Conservation (phyloP, 2,329 filamentous ascomycete species). For the Epichloe amarillans region DNA sequence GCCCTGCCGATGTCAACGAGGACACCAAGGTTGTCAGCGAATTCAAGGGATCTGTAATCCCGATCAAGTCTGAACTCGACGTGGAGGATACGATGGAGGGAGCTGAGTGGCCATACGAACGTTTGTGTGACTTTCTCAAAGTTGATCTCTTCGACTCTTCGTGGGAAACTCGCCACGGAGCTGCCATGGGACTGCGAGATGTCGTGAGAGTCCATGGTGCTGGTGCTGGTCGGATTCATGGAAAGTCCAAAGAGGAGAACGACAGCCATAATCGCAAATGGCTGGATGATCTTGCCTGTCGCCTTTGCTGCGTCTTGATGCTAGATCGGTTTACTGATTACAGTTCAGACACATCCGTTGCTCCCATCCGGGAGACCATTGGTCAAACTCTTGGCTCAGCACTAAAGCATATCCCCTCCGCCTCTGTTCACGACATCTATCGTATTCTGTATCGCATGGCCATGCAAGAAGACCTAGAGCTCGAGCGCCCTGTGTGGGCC, state of each 20-base stretch:
- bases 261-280: constrained; percentile 67
- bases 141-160: constrained; percentile 85
- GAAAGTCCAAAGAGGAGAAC: constrained; percentile 61
- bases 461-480: constrained; percentile 70
- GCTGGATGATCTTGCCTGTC: constrained; percentile 91
- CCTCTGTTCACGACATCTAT: constrained; percentile 76
- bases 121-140: constrained; percentile 85
- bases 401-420: constrained; percentile 66
- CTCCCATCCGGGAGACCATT: constrained; percentile 88
- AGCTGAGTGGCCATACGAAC: constrained; percentile 84
- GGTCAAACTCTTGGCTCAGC: constrained; percentile 87
- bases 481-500: constrained; percentile 72
- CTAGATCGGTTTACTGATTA: constrained; percentile 96
- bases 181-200: constrained; percentile 87
- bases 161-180: constrained; percentile 94
- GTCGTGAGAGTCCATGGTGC: constrained; percentile 81
- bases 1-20: constrained; percentile 66
- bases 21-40: constrained; percentile 87
- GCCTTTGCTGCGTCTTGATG: constrained; percentile 91
- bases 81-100: constrained; percentile 65
- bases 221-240: constrained; percentile 67
- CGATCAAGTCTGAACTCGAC: constrained; percentile 78
- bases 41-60: constrained; percentile 72
- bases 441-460: constrained; percentile 76
- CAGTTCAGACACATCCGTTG: constrained; percentile 92